phyloP scores from a whole-genome alignment of 345 rosid species.

The Mangifera indica region DNA sequence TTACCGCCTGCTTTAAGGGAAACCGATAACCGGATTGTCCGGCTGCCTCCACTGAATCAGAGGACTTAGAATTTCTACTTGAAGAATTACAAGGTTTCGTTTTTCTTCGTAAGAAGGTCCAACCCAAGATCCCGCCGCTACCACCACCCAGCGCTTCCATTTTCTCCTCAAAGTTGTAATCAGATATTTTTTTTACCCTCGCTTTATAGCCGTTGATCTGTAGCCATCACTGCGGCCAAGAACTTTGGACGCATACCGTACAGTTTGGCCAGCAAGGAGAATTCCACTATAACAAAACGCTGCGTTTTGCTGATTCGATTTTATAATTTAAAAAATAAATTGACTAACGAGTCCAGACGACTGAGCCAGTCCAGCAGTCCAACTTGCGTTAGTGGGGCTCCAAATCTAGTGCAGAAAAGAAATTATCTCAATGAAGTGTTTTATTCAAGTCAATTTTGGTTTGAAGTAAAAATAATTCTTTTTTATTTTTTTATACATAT shows the following conservation, averaged over 20 bases:
- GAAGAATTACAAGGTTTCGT: constrained; percentile 31
- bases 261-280: no score
- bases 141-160: constrained; percentile 64
- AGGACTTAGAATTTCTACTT: constrained; percentile 41
- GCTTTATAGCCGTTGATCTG: neutral
- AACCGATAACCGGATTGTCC: constrained; percentile 48
- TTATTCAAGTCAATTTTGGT: no score
- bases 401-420: no score
- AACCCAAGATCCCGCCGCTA: constrained; percentile 57
- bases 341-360: no score
- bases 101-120: constrained; percentile 37
- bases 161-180: neutral
- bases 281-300: neutral
- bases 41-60: constrained; percentile 43
- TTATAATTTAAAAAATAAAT: no score
- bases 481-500: no score
- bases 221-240: neutral
- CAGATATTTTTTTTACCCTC: neutral
- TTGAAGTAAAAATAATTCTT: no score
- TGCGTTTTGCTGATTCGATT: neutral
- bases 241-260: no score
- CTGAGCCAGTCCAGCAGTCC: no score
- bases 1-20: constrained; percentile 81
- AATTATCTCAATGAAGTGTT: no score
- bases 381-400: no score